phyloP scores from a whole-genome alignment of 306 rosid genomes.

The Prunus armeniaca region DNA sequence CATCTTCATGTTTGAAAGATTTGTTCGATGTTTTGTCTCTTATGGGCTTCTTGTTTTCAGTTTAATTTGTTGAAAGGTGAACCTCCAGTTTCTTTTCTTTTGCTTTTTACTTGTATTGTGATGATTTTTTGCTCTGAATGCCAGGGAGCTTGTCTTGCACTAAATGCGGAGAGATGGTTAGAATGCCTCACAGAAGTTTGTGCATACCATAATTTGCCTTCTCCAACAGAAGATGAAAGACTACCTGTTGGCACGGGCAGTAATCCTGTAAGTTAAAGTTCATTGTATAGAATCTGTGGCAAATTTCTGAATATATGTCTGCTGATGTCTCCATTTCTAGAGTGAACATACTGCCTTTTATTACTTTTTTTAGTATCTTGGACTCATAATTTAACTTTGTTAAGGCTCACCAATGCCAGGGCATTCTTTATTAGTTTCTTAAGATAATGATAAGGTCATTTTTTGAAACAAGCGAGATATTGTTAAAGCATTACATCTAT shows the following conservation, averaged over 20 bases:
- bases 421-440: neutral
- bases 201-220: conserved; percentile 65
- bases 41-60: neutral
- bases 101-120: neutral
- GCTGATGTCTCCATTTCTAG: neutral
- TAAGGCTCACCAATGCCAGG: neutral
- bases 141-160: conserved; percentile 89
- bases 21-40: neutral
- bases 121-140: conserved; percentile 22
- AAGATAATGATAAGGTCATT: neutral
- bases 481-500: neutral
- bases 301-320: conserved; percentile 18
- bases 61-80: conserved; percentile 14
- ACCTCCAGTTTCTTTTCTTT: conserved; percentile 16
- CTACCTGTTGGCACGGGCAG: conserved; percentile 98
- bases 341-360: neutral
- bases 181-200: conserved; percentile 66
- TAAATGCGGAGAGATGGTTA: conserved; percentile 75
- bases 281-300: neutral
- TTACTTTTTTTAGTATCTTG: neutral
- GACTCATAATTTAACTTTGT: neutral
- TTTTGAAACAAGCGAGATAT: neutral
- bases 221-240: conserved; percentile 77
- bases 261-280: conserved; percentile 82
- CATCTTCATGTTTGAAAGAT: neutral